phyloP scores from a whole-genome alignment of 23 red algal genomes.

The Chondrus crispus region DNA sequence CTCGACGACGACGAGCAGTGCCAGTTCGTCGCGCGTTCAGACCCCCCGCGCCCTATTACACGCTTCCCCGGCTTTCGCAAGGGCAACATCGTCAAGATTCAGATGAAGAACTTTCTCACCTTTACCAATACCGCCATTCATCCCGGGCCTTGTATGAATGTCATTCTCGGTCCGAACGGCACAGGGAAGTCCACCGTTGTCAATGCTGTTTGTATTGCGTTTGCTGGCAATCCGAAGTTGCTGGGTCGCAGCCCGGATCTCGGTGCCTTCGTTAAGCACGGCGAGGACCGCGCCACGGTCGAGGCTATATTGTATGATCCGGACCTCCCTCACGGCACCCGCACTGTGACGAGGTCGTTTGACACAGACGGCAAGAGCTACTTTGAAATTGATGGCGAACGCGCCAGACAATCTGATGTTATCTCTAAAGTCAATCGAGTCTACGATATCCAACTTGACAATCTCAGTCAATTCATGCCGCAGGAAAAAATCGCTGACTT shows the following conservation, averaged over 20 bases:
- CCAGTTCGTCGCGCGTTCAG: neutral
- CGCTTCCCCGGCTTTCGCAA: slow-evolving; percentile 55
- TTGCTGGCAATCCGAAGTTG: slow-evolving; percentile 73
- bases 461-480: slow-evolving; percentile 93
- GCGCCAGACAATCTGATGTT: slow-evolving; percentile 12
- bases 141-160: slow-evolving; percentile 83
- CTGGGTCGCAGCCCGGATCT: slow-evolving; percentile 74
- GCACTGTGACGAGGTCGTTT: slow-evolving; percentile 45
- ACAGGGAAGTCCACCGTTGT: slow-evolving; percentile 90
- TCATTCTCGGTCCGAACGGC: slow-evolving; percentile 92
- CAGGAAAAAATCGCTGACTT: slow-evolving; percentile 94
- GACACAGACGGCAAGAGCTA: slow-evolving; percentile 39
- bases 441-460: slow-evolving; percentile 97
- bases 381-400: slow-evolving; percentile 60
- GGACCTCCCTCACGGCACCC: neutral
- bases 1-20: slow-evolving; percentile 4
- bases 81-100: slow-evolving; percentile 74
- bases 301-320: slow-evolving; percentile 77
- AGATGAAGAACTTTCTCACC: slow-evolving; percentile 91
- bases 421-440: slow-evolving; percentile 38
- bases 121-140: slow-evolving; percentile 72
- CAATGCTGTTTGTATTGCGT: slow-evolving; percentile 81
- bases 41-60: slow-evolving; percentile 2
- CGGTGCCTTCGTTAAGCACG: slow-evolving; percentile 74
- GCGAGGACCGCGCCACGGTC: slow-evolving; percentile 54